Conservation (phyloP, 106 monocot species). For the Hemerocallis citrina region DNA sequence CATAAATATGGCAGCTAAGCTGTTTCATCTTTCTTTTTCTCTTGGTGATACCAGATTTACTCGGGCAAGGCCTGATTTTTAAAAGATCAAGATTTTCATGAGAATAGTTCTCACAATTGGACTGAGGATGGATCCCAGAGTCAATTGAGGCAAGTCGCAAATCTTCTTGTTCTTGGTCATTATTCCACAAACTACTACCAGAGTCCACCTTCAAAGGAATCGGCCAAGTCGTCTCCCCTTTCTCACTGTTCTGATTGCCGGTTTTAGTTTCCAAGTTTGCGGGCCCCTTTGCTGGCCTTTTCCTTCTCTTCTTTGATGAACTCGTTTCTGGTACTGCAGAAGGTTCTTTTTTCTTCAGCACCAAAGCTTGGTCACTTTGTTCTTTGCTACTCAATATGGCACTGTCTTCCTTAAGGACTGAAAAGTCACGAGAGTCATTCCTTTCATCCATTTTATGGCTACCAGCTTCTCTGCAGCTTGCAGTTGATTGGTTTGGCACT, state of each 20-base stretch:
- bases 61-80: slow-evolving; percentile 2
- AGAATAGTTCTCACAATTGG: neutral
- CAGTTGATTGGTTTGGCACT: no score
- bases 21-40: slow-evolving; percentile 16
- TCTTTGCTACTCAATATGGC: slow-evolving; percentile 9
- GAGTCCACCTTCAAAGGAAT: slow-evolving; percentile 2
- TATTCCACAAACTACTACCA: slow-evolving; percentile 7
- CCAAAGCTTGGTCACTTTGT: neutral
- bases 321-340: slow-evolving; percentile 6
- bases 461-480: neutral
- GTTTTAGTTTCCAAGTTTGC: slow-evolving; percentile 7
- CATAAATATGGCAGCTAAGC: slow-evolving; percentile 17
- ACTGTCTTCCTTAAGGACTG: neutral
- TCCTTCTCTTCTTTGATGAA: neutral
- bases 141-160: neutral
- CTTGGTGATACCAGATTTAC: slow-evolving; percentile 12
- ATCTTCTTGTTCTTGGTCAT: slow-evolving; percentile 8
- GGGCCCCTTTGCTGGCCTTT: slow-evolving; percentile 1
- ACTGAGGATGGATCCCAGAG: neutral
- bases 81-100: neutral
- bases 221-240: neutral
- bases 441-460: neutral
- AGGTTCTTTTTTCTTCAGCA: neutral
- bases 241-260: slow-evolving; percentile 4
- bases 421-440: slow-evolving; percentile 1